Percentiles rank a stretch among this genome's conserved stretches.
phyloP scores from a whole-genome alignment of 2,329 filamentous ascomycete species.

The Fusarium sp. region DNA sequence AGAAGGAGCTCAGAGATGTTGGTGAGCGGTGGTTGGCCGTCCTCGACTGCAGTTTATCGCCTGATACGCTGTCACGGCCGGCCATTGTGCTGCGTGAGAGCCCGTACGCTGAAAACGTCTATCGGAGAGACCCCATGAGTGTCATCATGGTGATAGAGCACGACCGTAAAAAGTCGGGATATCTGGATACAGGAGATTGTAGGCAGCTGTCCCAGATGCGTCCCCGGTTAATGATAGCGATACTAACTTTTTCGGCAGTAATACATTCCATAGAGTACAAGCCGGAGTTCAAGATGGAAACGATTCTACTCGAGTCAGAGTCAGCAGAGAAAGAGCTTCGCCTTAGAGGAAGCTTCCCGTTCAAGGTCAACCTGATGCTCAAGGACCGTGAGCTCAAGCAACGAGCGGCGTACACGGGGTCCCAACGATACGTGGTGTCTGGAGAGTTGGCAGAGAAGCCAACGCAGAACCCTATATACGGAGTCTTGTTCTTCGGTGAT shows the following conservation, averaged over 20 bases:
- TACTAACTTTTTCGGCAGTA: constrained; percentile 27
- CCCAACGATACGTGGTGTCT: constrained; percentile 41
- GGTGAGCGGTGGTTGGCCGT: constrained; percentile 41
- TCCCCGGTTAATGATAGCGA: not conserved
- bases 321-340: constrained; percentile 37
- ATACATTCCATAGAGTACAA: constrained; percentile 44
- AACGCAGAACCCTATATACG: constrained; percentile 43
- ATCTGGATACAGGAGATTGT: constrained; percentile 37
- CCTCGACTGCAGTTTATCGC: constrained; percentile 45
- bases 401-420: constrained; percentile 43
- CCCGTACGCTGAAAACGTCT: constrained; percentile 32
- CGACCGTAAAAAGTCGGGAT: constrained; percentile 37
- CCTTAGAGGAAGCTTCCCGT: constrained; percentile 42
- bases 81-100: constrained; percentile 42
- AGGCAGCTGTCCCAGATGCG: not conserved
- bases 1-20: constrained; percentile 37
- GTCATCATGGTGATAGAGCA: constrained; percentile 45
- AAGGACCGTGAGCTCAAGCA: constrained; percentile 38
- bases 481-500: constrained; percentile 41
- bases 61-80: constrained; percentile 42
- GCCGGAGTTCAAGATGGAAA: constrained; percentile 42
- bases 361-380: constrained; percentile 40
- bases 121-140: constrained; percentile 37
- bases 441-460: constrained; percentile 37
- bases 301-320: constrained; percentile 40